These are phyloP conservation scores for Nannochloris sp. DNA, from an alignment of 139 green algal genomes.

Conservation along the genomic window DNA sequence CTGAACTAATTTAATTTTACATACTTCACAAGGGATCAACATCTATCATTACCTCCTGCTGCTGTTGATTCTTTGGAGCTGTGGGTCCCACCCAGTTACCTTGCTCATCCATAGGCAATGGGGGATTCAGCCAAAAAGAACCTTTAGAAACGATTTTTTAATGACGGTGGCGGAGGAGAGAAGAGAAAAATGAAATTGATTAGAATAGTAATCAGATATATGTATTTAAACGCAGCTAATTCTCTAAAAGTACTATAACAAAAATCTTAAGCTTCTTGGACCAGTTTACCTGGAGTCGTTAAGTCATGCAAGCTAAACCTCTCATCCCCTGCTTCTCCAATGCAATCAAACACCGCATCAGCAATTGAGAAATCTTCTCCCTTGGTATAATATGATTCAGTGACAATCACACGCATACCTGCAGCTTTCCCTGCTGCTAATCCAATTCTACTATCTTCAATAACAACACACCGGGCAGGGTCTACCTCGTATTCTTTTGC, in stretches of 20 bases:
- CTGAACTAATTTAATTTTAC: too few relatives aligned
- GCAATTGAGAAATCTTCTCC: constrained; percentile 51
- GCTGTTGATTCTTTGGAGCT: background rate
- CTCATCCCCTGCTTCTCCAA: constrained; percentile 69
- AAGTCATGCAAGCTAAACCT: constrained; percentile 67
- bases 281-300: constrained; percentile 38
- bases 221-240: too few relatives aligned
- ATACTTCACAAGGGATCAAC: too few relatives aligned
- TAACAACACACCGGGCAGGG: constrained; percentile 74
- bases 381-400: constrained; percentile 59
- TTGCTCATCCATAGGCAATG: constrained; percentile 26
- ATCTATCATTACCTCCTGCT: too few relatives aligned
- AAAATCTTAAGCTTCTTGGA: too few relatives aligned
- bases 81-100: constrained; percentile 32
- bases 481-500: constrained; percentile 69
- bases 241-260: too few relatives aligned
- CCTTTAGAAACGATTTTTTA: constrained; percentile 7
- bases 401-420: constrained; percentile 86
- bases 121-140: constrained; percentile 46
- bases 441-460: constrained; percentile 95
- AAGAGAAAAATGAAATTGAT: too few relatives aligned
- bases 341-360: constrained; percentile 73
- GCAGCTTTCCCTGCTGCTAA: constrained; percentile 82
- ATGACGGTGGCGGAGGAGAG: background rate
- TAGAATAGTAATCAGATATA: too few relatives aligned